These are phyloP conservation scores for Tremella mesenterica DNA, from an alignment of 768 basidiomycete species.

Conservation along the genomic window DNA sequence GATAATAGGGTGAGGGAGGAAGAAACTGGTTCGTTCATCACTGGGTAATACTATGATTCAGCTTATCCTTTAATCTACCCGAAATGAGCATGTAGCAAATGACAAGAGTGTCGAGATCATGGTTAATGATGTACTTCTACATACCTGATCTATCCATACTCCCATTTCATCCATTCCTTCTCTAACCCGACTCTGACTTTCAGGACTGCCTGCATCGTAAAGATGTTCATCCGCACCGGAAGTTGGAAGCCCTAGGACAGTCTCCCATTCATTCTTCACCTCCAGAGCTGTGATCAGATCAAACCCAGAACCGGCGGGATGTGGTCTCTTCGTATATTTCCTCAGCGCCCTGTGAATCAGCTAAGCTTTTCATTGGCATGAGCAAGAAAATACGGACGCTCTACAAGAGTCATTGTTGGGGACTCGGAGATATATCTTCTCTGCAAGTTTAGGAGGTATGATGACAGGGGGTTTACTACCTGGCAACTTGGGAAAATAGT, in stretches of 20 bases:
- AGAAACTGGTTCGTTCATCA: conserved; percentile 69
- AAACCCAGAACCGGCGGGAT: conserved; percentile 41
- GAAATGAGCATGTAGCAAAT: no score
- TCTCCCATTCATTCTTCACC: conserved; percentile 42
- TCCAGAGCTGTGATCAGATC: conserved; percentile 36
- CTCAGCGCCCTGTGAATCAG: conserved; percentile 22
- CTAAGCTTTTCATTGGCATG: background rate
- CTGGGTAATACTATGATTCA: conserved; percentile 60
- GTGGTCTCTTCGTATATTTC: conserved; percentile 35
- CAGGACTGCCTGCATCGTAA: conserved; percentile 35
- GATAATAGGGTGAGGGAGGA: conserved; percentile 60
- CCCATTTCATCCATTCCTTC: conserved; percentile 24
- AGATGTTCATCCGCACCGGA: conserved; percentile 33
- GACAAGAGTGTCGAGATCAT: background rate
- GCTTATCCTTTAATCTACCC: no score
- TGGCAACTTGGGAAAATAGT: no score
- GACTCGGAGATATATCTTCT: conserved; percentile 37
- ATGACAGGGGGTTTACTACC: conserved; percentile 3
- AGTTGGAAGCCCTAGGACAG: conserved; percentile 27
- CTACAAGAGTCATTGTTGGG: conserved; percentile 37
- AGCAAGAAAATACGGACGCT: conserved; percentile 26
- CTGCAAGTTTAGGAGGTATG: conserved; percentile 30
- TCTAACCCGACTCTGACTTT: conserved; percentile 26
- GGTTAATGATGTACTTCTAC: conserved; percentile 1
- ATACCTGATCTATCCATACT: conserved; percentile 43